Evolutionary conservation across 2,329 filamentous ascomycete genomes (phyloP).

Genomic region (Trichoderma sp.): DNA sequence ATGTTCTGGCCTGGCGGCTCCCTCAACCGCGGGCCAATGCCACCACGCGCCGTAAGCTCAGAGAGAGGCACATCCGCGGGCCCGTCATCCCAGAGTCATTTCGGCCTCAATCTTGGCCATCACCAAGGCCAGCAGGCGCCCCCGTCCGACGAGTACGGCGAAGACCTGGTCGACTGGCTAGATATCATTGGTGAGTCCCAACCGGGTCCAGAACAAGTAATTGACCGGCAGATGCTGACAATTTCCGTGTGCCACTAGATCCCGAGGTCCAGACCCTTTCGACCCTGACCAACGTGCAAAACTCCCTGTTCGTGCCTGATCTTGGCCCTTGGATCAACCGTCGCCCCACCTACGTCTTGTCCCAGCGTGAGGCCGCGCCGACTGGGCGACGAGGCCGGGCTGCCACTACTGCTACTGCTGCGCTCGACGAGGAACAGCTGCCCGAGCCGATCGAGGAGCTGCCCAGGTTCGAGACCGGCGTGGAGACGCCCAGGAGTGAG

Average conservation of each 20-base stretch:
- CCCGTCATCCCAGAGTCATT: background rate
- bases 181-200: conserved; percentile 45
- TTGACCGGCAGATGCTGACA: conserved; percentile 24
- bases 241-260: conserved; percentile 54
- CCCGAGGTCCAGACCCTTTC: conserved; percentile 82
- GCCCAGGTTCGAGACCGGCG: conserved; percentile 32
- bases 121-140: background rate
- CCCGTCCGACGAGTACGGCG: conserved; percentile 43
- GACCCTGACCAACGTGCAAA: conserved; percentile 86
- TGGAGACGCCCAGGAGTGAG: conserved; percentile 31
- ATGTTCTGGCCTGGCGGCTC: conserved; percentile 37
- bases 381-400: background rate
- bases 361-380: conserved; percentile 46
- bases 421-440: background rate
- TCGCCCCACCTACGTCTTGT: conserved; percentile 76
- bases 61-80: background rate
- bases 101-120: background rate
- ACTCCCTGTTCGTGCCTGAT: conserved; percentile 83
- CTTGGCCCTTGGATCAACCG: conserved; percentile 77
- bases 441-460: conserved; percentile 28
- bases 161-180: conserved; percentile 47
- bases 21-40: conserved; percentile 27
- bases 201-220: conserved; percentile 1
- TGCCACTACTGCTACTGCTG: background rate
- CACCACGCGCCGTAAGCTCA: background rate